Conservation (phyloP, 2,329 filamentous ascomycete genomes). For the Beauveria varroae region DNA sequence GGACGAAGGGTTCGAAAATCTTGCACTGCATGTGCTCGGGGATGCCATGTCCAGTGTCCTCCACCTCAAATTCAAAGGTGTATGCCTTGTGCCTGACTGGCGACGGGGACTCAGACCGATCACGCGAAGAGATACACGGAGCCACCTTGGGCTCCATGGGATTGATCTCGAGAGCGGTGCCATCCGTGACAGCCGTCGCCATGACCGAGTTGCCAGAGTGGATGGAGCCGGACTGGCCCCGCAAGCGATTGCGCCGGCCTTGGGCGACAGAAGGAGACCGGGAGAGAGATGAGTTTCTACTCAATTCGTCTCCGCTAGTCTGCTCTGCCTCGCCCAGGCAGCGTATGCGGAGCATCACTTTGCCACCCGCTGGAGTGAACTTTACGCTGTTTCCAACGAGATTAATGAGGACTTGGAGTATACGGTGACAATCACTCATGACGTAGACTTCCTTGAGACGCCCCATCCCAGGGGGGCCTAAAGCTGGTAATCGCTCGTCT, state of each 20-base stretch:
- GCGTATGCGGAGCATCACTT: constrained; percentile 67
- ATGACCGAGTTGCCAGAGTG: neutral
- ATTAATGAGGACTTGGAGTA: constrained; percentile 86
- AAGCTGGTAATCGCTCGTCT: neutral
- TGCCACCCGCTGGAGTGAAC: constrained; percentile 73
- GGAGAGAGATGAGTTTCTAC: constrained; percentile 3
- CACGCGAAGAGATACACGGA: neutral
- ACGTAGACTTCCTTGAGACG: constrained; percentile 77
- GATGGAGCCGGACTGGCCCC: constrained; percentile 3
- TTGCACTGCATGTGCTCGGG: constrained; percentile 67
- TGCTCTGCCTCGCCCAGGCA: constrained; percentile 54
- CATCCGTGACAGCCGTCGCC: neutral
- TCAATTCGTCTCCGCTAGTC: neutral
- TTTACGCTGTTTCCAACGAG: constrained; percentile 88
- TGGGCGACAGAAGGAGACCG: neutral
- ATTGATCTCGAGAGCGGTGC: constrained; percentile 9
- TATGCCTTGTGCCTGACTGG: constrained; percentile 48
- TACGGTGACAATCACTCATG: constrained; percentile 85
- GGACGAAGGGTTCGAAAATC: constrained; percentile 91
- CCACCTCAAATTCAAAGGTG: constrained; percentile 78
- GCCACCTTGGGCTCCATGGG: constrained; percentile 7
- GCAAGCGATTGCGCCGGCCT: neutral
- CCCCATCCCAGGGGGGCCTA: constrained; percentile 34
- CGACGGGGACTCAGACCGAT: constrained; percentile 4
- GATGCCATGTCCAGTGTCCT: constrained; percentile 84